Percentiles rank a stretch among this genome's conserved stretches.
These are phyloP conservation scores for Phytophthora ohioensis DNA, from an alignment of 352 stramenopile species.

Conservation along the genomic window DNA sequence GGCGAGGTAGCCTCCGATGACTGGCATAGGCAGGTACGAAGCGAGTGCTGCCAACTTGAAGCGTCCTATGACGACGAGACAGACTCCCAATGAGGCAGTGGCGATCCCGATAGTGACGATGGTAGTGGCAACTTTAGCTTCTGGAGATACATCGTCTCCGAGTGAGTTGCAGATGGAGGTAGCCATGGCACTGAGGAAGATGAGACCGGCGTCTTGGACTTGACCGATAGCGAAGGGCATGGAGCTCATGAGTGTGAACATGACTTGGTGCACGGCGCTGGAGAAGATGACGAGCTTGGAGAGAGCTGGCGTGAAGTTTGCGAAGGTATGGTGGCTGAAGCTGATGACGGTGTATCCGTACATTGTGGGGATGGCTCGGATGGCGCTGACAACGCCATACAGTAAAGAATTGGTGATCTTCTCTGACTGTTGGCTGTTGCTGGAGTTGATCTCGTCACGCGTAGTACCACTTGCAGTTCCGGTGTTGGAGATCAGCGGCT, in stretches of 20 bases:
- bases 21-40: constrained; percentile 96
- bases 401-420: constrained; percentile 64
- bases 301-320: constrained; percentile 84
- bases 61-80: constrained; percentile 93
- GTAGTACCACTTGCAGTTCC: neutral
- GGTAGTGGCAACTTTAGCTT: constrained; percentile 92
- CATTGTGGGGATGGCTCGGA: constrained; percentile 93
- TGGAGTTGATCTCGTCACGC: neutral
- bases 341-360: constrained; percentile 96
- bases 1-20: constrained; percentile 97
- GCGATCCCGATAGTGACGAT: constrained; percentile 93
- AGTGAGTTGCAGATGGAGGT: constrained; percentile 86
- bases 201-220: constrained; percentile 97
- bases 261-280: constrained; percentile 94
- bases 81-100: constrained; percentile 91
- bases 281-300: constrained; percentile 97
- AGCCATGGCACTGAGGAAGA: constrained; percentile 96
- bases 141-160: constrained; percentile 54
- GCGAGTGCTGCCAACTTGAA: constrained; percentile 94
- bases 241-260: constrained; percentile 87
- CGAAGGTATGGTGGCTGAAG: constrained; percentile 91
- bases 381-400: constrained; percentile 92
- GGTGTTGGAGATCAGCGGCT: constrained; percentile 14
- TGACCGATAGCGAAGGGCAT: constrained; percentile 97
- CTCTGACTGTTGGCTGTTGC: constrained; percentile 12